phyloP scores from a whole-genome alignment of 768 basidiomycete genomes.

The Hortiboletus flavorubellus region DNA sequence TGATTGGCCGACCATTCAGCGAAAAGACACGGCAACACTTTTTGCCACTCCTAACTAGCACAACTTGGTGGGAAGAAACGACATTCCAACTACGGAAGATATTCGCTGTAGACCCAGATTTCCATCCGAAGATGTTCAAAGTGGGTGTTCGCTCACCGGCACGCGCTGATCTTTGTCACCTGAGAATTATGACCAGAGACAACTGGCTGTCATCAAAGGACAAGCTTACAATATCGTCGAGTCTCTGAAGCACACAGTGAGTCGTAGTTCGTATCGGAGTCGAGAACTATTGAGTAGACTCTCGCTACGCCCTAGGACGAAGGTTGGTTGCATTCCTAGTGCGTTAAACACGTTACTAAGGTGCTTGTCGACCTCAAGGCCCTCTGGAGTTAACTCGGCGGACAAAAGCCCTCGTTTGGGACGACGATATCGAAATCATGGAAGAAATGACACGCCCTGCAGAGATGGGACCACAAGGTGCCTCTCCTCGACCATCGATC shows the following conservation, averaged over 20 bases:
- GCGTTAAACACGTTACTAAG: background rate
- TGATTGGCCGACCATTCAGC: constrained; percentile 85
- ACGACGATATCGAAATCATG: constrained; percentile 75
- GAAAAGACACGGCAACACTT: constrained; percentile 80
- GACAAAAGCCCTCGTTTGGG: constrained; percentile 77
- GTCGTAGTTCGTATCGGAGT: constrained; percentile 26
- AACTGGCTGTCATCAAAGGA: constrained; percentile 91
- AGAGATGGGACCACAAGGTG: constrained; percentile 30
- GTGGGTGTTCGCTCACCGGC: constrained; percentile 38
- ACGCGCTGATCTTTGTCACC: background rate
- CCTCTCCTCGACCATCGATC: constrained; percentile 61
- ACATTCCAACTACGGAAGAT: constrained; percentile 71
- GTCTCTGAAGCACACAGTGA: constrained; percentile 70
- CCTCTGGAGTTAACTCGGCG: constrained; percentile 87
- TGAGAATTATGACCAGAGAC: constrained; percentile 47
- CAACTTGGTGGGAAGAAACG: constrained; percentile 89
- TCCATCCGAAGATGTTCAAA: constrained; percentile 87
- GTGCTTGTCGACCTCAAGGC: constrained; percentile 42
- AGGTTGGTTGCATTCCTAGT: constrained; percentile 41
- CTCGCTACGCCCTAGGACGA: constrained; percentile 55
- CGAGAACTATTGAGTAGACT: background rate
- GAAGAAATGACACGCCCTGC: constrained; percentile 45
- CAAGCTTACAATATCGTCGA: constrained; percentile 91
- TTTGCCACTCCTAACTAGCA: constrained; percentile 76
- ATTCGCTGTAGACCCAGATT: constrained; percentile 80